Conservation (phyloP, 495 filamentous ascomycete species). For the Xanthoparmelia taractica region DNA sequence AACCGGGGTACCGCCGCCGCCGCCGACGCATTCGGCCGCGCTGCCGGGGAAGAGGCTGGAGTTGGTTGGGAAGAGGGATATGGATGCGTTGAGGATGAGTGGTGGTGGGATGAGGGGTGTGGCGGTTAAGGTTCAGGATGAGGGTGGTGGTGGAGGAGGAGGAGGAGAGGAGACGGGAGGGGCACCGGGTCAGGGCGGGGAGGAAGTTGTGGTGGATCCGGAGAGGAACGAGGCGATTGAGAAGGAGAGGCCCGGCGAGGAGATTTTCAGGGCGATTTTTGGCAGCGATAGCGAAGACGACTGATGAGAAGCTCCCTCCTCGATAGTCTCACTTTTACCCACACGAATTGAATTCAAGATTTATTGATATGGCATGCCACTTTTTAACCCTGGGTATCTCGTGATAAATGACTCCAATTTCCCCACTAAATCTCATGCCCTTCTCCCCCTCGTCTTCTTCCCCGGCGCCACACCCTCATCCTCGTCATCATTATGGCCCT, state of each 20-base stretch:
- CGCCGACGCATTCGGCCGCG: constrained; percentile 21
- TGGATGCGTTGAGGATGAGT: constrained; percentile 49
- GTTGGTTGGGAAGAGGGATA: constrained; percentile 39
- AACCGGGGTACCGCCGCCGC: constrained; percentile 1
- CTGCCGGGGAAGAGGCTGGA: constrained; percentile 28
- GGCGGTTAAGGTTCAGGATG: constrained; percentile 12
- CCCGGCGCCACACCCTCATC: constrained; percentile 59
- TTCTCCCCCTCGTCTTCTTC: constrained; percentile 66
- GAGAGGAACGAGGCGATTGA: constrained; percentile 84
- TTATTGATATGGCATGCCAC: neutral
- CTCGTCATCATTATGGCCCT: constrained; percentile 88
- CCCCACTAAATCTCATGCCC: constrained; percentile 14
- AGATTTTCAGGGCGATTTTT: constrained; percentile 92
- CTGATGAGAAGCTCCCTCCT: neutral
- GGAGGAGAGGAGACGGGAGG: constrained; percentile 6
- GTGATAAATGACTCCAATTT: neutral
- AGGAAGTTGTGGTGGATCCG: constrained; percentile 52
- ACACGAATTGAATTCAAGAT: neutral
- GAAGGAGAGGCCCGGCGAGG: constrained; percentile 70
- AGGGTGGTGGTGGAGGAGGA: constrained; percentile 9
- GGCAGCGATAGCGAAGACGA: constrained; percentile 79
- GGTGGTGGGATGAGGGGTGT: constrained; percentile 21
- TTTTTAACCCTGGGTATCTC: constrained; percentile 6
- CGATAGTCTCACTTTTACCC: neutral
- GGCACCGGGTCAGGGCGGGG: constrained; percentile 16